Percentiles rank a stretch among this genome's conserved stretches.
These are phyloP conservation scores for Hansenula lynferdii DNA, from an alignment of 1,139 yeast genomes.

Conservation along the genomic window DNA sequence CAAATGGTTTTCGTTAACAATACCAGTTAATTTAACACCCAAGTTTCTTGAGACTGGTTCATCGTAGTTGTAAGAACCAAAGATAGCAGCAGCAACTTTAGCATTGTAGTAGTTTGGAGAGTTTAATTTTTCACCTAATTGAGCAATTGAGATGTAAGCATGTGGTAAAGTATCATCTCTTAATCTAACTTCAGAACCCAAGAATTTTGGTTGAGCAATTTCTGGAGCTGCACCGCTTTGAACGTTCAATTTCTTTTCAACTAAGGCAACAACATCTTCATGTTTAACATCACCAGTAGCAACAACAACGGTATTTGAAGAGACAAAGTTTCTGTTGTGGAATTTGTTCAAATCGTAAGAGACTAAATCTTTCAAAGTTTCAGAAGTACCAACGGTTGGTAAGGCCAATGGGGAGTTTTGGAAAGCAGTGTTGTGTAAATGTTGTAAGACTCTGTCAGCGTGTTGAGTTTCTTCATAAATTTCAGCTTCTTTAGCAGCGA, in stretches of 20 bases:
- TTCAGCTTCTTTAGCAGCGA: conserved; percentile 34
- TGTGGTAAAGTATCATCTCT: conserved; percentile 84
- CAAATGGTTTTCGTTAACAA: conserved; percentile 66
- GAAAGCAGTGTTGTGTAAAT: conserved; percentile 76
- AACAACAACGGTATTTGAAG: conserved; percentile 63
- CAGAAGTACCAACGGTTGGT: conserved; percentile 70
- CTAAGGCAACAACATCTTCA: conserved; percentile 60
- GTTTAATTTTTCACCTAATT: conserved; percentile 57
- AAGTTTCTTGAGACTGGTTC: conserved; percentile 59
- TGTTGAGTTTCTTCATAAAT: conserved; percentile 31
- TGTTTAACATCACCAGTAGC: conserved; percentile 72
- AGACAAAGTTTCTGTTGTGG: conserved; percentile 50
- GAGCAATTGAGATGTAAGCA: conserved; percentile 74
- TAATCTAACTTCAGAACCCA: conserved; percentile 82
- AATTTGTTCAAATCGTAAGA: conserved; percentile 53
- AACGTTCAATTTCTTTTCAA: conserved; percentile 45
- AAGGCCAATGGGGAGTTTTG: conserved; percentile 77
- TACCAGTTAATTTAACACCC: conserved; percentile 81
- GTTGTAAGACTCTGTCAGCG: conserved; percentile 51
- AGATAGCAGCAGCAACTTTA: conserved; percentile 67
- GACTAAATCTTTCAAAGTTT: conserved; percentile 54
- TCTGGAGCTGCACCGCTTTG: conserved; percentile 53
- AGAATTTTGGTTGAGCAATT: conserved; percentile 44
- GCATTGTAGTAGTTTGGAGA: conserved; percentile 68
- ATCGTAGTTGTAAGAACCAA: conserved; percentile 52